A percentile compares a stretch with the other conserved stretches of the same genome.
Evolutionary conservation across 495 filamentous ascomycete genomes (phyloP).

Genomic region (Penicillium silybi): DNA sequence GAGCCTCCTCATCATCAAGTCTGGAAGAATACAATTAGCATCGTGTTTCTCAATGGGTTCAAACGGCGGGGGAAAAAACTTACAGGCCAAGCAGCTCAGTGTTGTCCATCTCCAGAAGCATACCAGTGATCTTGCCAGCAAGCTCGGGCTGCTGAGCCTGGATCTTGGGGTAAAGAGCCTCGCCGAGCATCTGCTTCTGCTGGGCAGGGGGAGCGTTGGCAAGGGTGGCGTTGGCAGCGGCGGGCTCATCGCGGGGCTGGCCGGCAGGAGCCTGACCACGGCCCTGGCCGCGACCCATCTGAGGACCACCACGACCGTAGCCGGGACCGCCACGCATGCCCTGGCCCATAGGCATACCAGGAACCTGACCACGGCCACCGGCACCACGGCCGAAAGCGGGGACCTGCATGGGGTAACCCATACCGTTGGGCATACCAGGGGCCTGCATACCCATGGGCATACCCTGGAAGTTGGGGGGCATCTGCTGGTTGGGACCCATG

Average conservation of each 20-base stretch:
- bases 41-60: constrained; percentile 12
- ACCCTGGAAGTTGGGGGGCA: constrained; percentile 77
- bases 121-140: constrained; percentile 98
- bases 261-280: constrained; percentile 33
- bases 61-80: constrained; percentile 44
- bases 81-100: constrained; percentile 88
- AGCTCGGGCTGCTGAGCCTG: constrained; percentile 86
- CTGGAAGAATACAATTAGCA: constrained; percentile 46
- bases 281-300: constrained; percentile 49
- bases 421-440: constrained; percentile 51
- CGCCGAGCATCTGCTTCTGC: constrained; percentile 98
- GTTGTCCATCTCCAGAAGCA: constrained; percentile 99
- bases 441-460: constrained; percentile 74
- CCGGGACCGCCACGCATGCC: constrained; percentile 69
- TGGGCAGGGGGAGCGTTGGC: constrained; percentile 55
- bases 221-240: constrained; percentile 40
- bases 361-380: constrained; percentile 71
- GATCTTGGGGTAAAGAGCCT: constrained; percentile 98
- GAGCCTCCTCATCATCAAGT: constrained; percentile 82
- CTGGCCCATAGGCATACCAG: constrained; percentile 65
- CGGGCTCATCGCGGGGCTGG: constrained; percentile 27
- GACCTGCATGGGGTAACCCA: constrained; percentile 56
- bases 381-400: constrained; percentile 63
- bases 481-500: constrained; percentile 68
- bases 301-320: constrained; percentile 49